Evolutionary conservation across 768 basidiomycete species (phyloP).

Genomic region (Mycena indigotica): DNA sequence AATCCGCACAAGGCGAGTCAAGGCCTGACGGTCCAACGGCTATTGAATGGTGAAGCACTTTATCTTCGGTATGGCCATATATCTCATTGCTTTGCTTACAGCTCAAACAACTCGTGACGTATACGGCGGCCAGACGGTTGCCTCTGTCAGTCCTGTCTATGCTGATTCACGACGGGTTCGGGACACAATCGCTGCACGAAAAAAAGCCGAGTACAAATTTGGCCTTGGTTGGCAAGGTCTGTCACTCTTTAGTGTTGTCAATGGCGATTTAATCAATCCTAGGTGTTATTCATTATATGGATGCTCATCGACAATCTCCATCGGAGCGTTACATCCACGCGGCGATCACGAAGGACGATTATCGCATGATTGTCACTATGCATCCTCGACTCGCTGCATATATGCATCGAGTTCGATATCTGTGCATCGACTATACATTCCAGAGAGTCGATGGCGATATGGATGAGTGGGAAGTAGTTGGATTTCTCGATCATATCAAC

Average conservation of each 20-base stretch:
- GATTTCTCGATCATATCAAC: conserved; percentile 8
- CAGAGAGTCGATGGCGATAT: conserved; percentile 21
- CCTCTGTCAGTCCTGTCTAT: neutral
- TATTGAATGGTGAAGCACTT: conserved; percentile 8
- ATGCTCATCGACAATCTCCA: neutral
- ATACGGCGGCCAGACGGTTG: too few relatives aligned
- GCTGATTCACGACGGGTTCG: neutral
- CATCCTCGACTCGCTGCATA: neutral
- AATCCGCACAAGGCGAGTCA: conserved; percentile 3
- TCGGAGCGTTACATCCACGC: neutral
- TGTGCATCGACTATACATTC: conserved; percentile 25
- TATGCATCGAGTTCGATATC: conserved; percentile 13
- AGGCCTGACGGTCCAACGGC: conserved; percentile 5
- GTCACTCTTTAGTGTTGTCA: too few relatives aligned
- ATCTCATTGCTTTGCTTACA: neutral
- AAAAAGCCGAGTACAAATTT: neutral
- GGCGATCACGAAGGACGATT: neutral
- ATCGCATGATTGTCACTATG: conserved; percentile 2
- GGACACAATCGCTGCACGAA: neutral
- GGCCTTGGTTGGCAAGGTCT: conserved; percentile 8
- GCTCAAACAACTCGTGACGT: too few relatives aligned
- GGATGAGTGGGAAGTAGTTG: conserved; percentile 27
- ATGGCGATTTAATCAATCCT: neutral
- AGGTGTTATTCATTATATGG: neutral
- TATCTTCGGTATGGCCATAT: too few relatives aligned